Evolutionary conservation across 352 stramenopile species (phyloP), one percentile per base, ranked within the genome.

Genomic region (Phytophthora citricola): DNA sequence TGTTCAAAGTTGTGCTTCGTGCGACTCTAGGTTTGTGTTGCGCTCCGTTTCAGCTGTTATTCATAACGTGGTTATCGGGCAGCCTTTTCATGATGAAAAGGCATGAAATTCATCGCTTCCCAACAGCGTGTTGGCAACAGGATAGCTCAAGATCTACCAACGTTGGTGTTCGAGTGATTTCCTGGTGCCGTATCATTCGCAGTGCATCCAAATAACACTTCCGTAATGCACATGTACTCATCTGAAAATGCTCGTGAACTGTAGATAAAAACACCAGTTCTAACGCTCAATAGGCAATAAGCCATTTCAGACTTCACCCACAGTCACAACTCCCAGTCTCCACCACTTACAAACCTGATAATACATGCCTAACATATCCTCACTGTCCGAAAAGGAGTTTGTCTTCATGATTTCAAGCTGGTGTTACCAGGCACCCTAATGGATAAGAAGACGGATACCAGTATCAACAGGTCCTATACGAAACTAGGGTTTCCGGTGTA

Each of bases 341-440:
- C 17, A 20, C 17, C 17, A 20, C 17, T 20, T 20, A 20, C 17
- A 20, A 20, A 20, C 17, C 17, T 20, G 17, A 20, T 20, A 31
- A 31, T 6, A 31, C 3, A 31, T 40, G 34, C 14, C 14, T 15
- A 9, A 47, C 41, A 47, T 47, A 17, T 12, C 26, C 41, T 29
- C 17, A 31, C 17, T 48, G 43, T 48, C 43, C 20, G 43, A 48
- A 48, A 48, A 48, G 43, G 43, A 32, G 36, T 7, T 48, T 31
- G 20, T 7, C 9, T 48, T 48, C 43, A 20, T 48, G 22, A 48
- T 48, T 32, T 9, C 43, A 48, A 48, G 17, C 43, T 48, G 43
- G 43, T 6, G 10, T 8, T 48, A 12, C 20, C 22, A 0, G 43
- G 31, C 43, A 3, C 20, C 0, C 27, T 29, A 48, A n/a, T 31